Base-by-base conservation (phyloP, 495 filamentous ascomycete species). In the Aspergillus conjunctus region DNA sequence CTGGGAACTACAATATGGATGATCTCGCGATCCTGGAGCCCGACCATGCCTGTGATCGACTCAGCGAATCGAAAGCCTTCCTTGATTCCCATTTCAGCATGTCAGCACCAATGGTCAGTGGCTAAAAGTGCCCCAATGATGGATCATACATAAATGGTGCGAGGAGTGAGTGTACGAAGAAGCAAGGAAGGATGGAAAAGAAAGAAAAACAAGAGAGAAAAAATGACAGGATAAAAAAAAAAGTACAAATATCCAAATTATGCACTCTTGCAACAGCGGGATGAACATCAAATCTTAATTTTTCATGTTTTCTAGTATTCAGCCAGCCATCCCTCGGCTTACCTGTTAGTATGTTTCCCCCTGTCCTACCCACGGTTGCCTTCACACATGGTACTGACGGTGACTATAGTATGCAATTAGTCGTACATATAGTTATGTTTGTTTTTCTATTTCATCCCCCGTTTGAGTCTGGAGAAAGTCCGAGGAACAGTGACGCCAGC, bases 1-100 rank as follows among this genome's bases (percentile, higher is more conserved):
- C 53, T 41, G 60, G 60, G 11, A 62, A 54, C 46, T 62, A 62
- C 32, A 49, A 58, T 30, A 49, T 62, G 54, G 60, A 62, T 37
- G 60, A 62, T 43, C 43, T 62, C 22, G 49, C 39, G 5, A 18
- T 58, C 15, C 51, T 62, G 20, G 60, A 58, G 49, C 60, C 60
- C 4, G 60, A 62, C 31, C 58, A 60, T 60, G 58, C 58, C 39
- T 60, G 58, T 31, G 33, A 46, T 9, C 41, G 44, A 17, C 45
- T 60, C 18, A 54, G 39, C 30, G 58, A 60, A 33, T 60, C 51
- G 11, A 60, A 50, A 18, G 58, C 34, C 6, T 62, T 48, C 50
- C 18, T 62, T 31, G 54, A 53, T 20, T 54, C 41, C 6, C 20
- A 58, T 33, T 41, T 58, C n/a, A 30, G 20, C 7, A 31, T 12